A percentile compares a stretch with the other conserved stretches of the same genome.
Conservation (phyloP, 805 yeast genomes). For the Kodamaea jinghongensis region DNA sequence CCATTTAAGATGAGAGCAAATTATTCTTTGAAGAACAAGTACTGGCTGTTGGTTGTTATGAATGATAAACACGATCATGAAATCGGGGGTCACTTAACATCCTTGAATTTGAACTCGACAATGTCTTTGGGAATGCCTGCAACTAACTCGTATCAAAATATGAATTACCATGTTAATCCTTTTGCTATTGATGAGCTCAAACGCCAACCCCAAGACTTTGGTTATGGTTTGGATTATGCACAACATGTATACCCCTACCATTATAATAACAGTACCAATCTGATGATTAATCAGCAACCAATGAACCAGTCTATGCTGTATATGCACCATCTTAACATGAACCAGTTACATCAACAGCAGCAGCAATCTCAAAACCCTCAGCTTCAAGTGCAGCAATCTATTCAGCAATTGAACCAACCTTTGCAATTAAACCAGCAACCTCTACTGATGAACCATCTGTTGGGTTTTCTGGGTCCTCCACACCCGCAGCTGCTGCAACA, state of each 20-base stretch:
- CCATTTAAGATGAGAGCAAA: slow-evolving; percentile 68
- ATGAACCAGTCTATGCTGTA: too few species aligned
- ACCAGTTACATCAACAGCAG: slow-evolving; percentile 1
- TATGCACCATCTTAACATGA: slow-evolving; percentile 1
- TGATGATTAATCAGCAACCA: too few species aligned
- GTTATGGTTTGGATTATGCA: too few species aligned
- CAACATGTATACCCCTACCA: too few species aligned
- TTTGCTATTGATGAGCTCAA: too few species aligned
- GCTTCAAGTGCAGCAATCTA: neutral
- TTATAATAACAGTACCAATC: too few species aligned
- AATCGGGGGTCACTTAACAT: slow-evolving; percentile 3
- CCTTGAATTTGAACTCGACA: too few species aligned
- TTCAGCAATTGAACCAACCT: slow-evolving; percentile 5
- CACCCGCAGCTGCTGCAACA: neutral
- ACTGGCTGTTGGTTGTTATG: slow-evolving; percentile 61
- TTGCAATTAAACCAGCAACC: neutral
- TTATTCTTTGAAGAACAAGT: slow-evolving; percentile 47
- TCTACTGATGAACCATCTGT: neutral
- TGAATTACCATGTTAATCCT: too few species aligned
- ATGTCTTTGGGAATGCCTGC: too few species aligned
- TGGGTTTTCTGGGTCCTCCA: too few species aligned
- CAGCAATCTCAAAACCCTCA: neutral
- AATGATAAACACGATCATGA: slow-evolving; percentile 59
- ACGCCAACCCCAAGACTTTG: too few species aligned
- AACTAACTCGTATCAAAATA: too few species aligned